Percentiles rank a stretch among this genome's conserved stretches.
Evolutionary conservation across 495 filamentous ascomycete species (phyloP).

Genomic region (Xylaria palmicola): DNA sequence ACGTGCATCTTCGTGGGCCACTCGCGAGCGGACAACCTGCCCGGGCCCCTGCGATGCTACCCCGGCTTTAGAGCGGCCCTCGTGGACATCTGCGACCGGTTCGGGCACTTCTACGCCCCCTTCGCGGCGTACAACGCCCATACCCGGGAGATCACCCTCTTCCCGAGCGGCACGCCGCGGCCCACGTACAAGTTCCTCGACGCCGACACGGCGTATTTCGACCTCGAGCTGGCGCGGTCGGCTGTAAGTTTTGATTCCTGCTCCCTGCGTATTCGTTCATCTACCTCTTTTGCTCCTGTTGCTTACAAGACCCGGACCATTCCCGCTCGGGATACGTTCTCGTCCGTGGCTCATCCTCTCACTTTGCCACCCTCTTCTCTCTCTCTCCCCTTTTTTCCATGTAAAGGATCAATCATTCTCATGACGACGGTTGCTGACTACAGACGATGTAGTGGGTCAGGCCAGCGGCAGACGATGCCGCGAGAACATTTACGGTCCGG

Average conservation of each 20-base stretch:
- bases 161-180: slow-evolving; percentile 10
- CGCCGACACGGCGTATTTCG: slow-evolving; percentile 4
- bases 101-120: slow-evolving; percentile 23
- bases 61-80: slow-evolving; percentile 24
- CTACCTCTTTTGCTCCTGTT: neutral
- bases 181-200: slow-evolving; percentile 1
- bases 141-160: slow-evolving; percentile 22
- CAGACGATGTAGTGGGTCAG: neutral
- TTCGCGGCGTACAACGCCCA: slow-evolving; percentile 22
- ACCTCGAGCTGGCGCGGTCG: slow-evolving; percentile 3
- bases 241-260: slow-evolving; percentile 13
- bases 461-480: neutral
- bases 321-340: neutral
- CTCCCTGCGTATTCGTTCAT: neutral
- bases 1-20: slow-evolving; percentile 16
- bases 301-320: neutral
- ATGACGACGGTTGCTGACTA: neutral
- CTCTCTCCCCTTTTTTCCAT: no score
- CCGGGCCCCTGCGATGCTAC: slow-evolving; percentile 24
- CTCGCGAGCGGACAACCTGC: slow-evolving; percentile 11
- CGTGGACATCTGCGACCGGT: slow-evolving; percentile 18
- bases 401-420: no score
- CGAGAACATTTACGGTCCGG: neutral
- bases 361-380: no score
- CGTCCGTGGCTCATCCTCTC: no score